Percentiles rank a stretch among this genome's conserved stretches.
Conservation (phyloP, 1,284 basidiomycete genomes). For the Apiotrichum domesticum region DNA sequence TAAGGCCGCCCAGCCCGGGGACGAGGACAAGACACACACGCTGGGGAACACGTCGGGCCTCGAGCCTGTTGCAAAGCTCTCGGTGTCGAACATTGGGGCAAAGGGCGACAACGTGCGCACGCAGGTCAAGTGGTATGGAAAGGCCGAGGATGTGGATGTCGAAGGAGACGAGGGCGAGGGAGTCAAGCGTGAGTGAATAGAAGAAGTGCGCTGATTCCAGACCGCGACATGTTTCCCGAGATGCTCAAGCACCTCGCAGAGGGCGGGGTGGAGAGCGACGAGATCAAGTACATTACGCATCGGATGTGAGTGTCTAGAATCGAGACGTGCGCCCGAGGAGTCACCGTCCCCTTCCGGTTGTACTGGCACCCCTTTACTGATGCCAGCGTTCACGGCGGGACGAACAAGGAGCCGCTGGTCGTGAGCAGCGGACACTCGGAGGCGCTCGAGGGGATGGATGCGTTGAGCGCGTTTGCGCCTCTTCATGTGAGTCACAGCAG, state of each 20-base stretch:
- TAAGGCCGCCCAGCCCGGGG: too few species aligned
- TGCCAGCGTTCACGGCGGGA: conserved; percentile 74
- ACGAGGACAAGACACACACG: too few species aligned
- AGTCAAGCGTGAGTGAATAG: conserved; percentile 35
- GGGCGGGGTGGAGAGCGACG: conserved; percentile 28
- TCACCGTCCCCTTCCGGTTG: too few species aligned
- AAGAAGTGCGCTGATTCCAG: conserved; percentile 16
- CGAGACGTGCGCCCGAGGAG: too few species aligned
- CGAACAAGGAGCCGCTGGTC: conserved; percentile 60
- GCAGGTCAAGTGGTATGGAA: conserved; percentile 27
- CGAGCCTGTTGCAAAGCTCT: conserved; percentile 24
- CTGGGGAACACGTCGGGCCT: conserved; percentile 10
- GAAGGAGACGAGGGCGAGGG: conserved; percentile 37
- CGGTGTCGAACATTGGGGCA: conserved; percentile 42
- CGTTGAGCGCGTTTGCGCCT: conserved; percentile 70
- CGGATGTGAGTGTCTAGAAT: conserved; percentile 37
- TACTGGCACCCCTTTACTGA: not conserved
- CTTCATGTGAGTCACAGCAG: conserved; percentile 52
- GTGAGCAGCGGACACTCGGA: conserved; percentile 54
- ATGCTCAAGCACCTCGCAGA: conserved; percentile 37
- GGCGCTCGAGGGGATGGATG: conserved; percentile 64
- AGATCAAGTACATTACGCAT: conserved; percentile 46
- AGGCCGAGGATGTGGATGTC: conserved; percentile 31
- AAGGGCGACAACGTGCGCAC: conserved; percentile 41
- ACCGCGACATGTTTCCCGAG: conserved; percentile 37